These are phyloP conservation scores for Madurella mycetomatis DNA, from an alignment of 2,329 filamentous ascomycete genomes.

Conservation along the genomic window DNA sequence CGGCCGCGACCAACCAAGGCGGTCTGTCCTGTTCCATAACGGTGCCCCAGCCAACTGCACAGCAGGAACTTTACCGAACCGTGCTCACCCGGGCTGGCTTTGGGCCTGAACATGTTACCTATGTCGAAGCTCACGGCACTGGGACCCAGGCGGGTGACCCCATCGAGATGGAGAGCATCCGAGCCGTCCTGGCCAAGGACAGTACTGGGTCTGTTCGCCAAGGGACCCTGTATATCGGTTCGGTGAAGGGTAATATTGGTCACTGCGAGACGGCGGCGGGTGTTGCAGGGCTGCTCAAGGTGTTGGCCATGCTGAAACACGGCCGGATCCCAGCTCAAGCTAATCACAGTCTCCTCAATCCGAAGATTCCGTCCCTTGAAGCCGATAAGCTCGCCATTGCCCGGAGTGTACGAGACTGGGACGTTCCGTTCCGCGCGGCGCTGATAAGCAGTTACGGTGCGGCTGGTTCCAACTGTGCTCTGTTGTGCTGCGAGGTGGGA, in stretches of 20 bases:
- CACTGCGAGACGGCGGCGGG: conserved; percentile 22
- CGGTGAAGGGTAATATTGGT: conserved; percentile 30
- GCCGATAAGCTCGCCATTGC: neutral
- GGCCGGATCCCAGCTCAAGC: conserved; percentile 17
- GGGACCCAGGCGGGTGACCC: conserved; percentile 41
- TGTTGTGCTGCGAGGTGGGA: conserved; percentile 4
- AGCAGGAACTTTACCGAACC: conserved; percentile 8
- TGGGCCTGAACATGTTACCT: conserved; percentile 4
- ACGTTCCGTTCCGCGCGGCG: neutral
- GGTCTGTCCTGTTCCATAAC: conserved; percentile 29
- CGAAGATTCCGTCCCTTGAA: conserved; percentile 6
- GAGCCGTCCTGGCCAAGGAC: neutral
- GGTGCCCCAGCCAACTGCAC: conserved; percentile 23
- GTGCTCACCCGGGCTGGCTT: conserved; percentile 7
- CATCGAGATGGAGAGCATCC: conserved; percentile 32
- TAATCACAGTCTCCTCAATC: conserved; percentile 16
- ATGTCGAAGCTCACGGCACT: conserved; percentile 34
- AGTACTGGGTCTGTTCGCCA: neutral
- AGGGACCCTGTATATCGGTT: conserved; percentile 12
- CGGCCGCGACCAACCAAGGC: conserved; percentile 29
- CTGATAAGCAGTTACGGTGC: conserved; percentile 16
- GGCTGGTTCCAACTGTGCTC: conserved; percentile 3
- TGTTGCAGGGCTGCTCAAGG: conserved; percentile 32
- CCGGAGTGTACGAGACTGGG: neutral
- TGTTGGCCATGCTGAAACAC: conserved; percentile 20